Evolutionary conservation across 2,329 filamentous ascomycete species (phyloP).

Genomic region (Westerdykella aurantiaca): DNA sequence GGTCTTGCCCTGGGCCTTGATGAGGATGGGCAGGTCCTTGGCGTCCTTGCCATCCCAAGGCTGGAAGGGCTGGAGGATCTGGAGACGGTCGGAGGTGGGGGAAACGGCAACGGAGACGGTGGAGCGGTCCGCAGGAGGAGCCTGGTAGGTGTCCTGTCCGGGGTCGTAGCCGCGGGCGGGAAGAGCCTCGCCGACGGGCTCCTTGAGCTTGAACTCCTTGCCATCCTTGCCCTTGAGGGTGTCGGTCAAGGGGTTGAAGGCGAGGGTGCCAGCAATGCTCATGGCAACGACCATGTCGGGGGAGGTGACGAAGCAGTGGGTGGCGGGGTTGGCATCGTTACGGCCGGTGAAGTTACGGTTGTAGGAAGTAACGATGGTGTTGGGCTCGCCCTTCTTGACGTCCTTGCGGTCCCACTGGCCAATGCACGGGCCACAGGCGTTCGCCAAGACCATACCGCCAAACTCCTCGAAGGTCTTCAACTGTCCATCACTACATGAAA

Average conservation of each 20-base stretch:
- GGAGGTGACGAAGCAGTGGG: constrained; percentile 87
- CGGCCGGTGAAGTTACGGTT: constrained; percentile 99
- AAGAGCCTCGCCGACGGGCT: constrained; percentile 75
- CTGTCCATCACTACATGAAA: constrained; percentile 79
- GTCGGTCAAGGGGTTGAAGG: constrained; percentile 94
- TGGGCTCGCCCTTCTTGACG: constrained; percentile 89
- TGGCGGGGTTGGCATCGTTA: constrained; percentile 93
- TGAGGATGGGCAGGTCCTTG: constrained; percentile 76
- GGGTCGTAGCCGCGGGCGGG: constrained; percentile 80
- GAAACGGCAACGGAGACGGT: constrained; percentile 74
- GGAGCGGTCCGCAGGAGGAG: constrained; percentile 73
- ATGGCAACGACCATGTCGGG: constrained; percentile 85
- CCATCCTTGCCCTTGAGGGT: constrained; percentile 90
- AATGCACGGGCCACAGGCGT: constrained; percentile 69
- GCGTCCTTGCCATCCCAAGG: constrained; percentile 92
- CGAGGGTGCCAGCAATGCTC: constrained; percentile 73
- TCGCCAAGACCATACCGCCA: constrained; percentile 88
- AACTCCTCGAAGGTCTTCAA: constrained; percentile 94
- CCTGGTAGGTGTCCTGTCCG: constrained; percentile 91
- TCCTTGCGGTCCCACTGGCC: constrained; percentile 88
- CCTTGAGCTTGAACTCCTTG: constrained; percentile 85
- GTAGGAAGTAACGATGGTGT: constrained; percentile 98
- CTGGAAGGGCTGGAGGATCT: constrained; percentile 79
- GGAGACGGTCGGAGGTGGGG: constrained; percentile 87
- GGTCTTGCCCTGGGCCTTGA: constrained; percentile 95